phyloP scores from a whole-genome alignment of 139 green algal genomes.

The Marvania coccoides region DNA sequence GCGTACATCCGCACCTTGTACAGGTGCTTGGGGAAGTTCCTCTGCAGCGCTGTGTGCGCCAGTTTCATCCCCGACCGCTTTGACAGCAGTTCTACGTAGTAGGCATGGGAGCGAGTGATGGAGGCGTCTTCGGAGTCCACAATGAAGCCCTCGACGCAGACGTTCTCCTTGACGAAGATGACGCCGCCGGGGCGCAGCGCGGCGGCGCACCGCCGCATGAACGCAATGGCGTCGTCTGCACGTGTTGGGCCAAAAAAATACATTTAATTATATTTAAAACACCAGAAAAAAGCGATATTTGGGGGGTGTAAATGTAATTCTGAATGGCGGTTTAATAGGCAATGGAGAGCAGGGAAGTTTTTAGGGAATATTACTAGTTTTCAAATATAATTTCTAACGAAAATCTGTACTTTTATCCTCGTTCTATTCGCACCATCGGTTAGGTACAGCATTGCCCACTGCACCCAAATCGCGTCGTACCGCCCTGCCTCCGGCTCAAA shows the following conservation, averaged over 20 bases:
- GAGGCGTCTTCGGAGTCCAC: constrained; percentile 85
- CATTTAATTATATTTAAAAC: not conserved
- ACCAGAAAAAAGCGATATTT: no score
- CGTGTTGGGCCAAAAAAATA: not conserved
- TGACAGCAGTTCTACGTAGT: constrained; percentile 25
- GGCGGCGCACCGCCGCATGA: constrained; percentile 56
- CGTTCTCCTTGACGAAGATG: constrained; percentile 95
- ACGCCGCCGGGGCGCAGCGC: constrained; percentile 70
- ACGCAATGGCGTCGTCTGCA: constrained; percentile 60
- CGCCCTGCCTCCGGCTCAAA: constrained; percentile 38
- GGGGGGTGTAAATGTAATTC: no score
- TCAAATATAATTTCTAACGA: no score
- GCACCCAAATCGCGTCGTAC: constrained; percentile 79
- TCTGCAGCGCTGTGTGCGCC: constrained; percentile 19
- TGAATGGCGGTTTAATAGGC: no score
- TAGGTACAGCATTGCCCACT: constrained; percentile 87
- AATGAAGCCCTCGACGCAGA: constrained; percentile 71
- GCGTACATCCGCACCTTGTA: constrained; percentile 31
- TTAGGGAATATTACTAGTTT: no score
- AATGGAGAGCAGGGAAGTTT: no score
- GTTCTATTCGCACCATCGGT: constrained; percentile 63
- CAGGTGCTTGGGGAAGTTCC: constrained; percentile 23
- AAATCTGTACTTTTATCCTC: not conserved
- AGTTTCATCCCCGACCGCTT: constrained; percentile 10
- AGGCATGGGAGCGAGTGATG: constrained; percentile 60